Evolutionary conservation across 169 alveolate genomes (phyloP), one percentile per base, ranked within the genome.

Genomic region (Babesia gibsoni): DNA sequence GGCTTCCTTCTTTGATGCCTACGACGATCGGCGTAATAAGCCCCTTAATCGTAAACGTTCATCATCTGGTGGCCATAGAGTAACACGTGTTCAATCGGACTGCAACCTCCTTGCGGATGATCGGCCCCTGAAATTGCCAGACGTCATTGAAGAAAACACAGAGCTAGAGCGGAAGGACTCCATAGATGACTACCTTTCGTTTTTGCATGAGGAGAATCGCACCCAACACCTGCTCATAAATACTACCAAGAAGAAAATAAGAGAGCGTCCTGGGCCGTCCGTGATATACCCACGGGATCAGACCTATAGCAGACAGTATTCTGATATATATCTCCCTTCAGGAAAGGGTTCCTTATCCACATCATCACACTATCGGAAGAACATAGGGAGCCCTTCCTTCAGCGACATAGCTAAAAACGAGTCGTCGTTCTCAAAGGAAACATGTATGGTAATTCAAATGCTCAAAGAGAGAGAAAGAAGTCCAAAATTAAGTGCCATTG

Each of bases 131-230:
- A 35, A 22, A 5, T 35, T 61, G 1, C 72, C 72, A 0, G 72
- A 61, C 37, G 72, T 61, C 0, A 42, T 43, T 23, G 72, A 61
- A 29, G 72, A 61, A 14, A 12, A 27, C 1, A 5, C 32, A 14
- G 72, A 41, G 36, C 12, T 43, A 20, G 59, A 61, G 14, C 36
- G 72, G n/a, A 30, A 48, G 20, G 72, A 61, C 22, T 32, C 72
- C 9, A 29, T 61, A 16, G 72, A 61, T 48, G 27, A 61, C 12
- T 61, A 61, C 45, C 36, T 61, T 14, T 61, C 72, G 32, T 56
- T 32, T 8, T 20, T 61, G 23, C 72, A 61, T 29, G 72, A 9
- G 9, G 46, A 61, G 43, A 22, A 42, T 22, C 57, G 52, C 25
- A 61, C 42, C 46, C 72, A 42, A 48, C 12, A 30, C 29, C 10